Percentiles rank a stretch among this genome's conserved stretches.
Evolutionary conservation across 495 filamentous ascomycete genomes (phyloP).

Genomic region (Penicillium verhagenii): DNA sequence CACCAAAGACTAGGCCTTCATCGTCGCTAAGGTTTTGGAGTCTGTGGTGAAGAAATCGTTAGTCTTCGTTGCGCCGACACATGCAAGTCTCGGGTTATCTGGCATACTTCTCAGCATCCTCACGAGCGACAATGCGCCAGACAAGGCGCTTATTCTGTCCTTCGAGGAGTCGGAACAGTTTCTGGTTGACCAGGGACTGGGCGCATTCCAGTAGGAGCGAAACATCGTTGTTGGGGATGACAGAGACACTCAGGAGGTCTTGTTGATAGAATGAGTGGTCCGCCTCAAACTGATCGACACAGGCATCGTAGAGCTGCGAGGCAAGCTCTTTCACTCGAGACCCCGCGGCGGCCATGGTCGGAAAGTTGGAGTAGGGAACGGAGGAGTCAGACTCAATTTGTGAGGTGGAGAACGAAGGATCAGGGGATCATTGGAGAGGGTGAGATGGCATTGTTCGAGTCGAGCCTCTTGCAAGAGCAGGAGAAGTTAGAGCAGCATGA

Average conservation of each 20-base stretch:
- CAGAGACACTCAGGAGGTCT: conserved; percentile 59
- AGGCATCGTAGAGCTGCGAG: conserved; percentile 46
- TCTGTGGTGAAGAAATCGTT: conserved; percentile 43
- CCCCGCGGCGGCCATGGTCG: conserved; percentile 38
- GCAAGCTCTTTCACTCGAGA: conserved; percentile 39
- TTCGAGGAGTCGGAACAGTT: conserved; percentile 60
- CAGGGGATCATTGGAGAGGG: conserved; percentile 18
- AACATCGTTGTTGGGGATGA: conserved; percentile 60
- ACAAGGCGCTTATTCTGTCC: conserved; percentile 53
- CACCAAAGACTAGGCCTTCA: conserved; percentile 76
- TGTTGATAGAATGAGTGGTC: conserved; percentile 63
- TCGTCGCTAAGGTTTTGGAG: conserved; percentile 65
- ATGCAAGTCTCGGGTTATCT: background rate
- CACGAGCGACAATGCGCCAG: conserved; percentile 65
- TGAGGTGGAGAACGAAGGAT: conserved; percentile 2
- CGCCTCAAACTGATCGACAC: conserved; percentile 36
- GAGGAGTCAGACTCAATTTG: conserved; percentile 4
- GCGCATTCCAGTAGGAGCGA: conserved; percentile 57
- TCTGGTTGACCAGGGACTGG: conserved; percentile 63
- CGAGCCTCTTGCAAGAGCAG: conserved; percentile 27
- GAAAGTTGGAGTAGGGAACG: conserved; percentile 10
- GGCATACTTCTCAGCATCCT: conserved; percentile 68
- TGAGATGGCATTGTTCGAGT: conserved; percentile 23
- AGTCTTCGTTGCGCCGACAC: background rate
- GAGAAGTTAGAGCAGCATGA: conserved; percentile 24